phyloP scores from a whole-genome alignment of 768 basidiomycete genomes.

The Trametes cingulata region DNA sequence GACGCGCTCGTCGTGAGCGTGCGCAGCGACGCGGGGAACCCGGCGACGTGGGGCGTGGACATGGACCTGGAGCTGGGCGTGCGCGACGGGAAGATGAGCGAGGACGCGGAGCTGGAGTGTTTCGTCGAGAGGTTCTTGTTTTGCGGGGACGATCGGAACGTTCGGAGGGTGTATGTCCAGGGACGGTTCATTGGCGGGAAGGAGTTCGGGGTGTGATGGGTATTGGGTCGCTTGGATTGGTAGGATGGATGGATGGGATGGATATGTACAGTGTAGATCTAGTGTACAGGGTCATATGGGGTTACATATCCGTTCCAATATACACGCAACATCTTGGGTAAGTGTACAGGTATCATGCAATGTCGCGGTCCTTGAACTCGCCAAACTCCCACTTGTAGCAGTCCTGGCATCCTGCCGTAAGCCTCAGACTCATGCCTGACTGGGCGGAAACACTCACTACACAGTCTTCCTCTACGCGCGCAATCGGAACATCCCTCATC shows the following conservation, averaged over 20 bases:
- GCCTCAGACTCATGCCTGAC: neutral
- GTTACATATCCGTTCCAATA: slow-evolving; percentile 1
- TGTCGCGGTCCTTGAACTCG: slow-evolving; percentile 37
- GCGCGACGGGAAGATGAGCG: slow-evolving; percentile 35
- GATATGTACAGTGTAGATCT: neutral
- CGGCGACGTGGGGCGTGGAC: slow-evolving; percentile 55
- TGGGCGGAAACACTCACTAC: slow-evolving; percentile 41
- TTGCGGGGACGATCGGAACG: slow-evolving; percentile 84
- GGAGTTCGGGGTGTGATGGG: slow-evolving; percentile 26
- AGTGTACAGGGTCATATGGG: slow-evolving; percentile 1
- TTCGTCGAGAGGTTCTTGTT: slow-evolving; percentile 85
- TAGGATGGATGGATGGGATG: neutral
- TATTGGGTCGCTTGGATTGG: neutral
- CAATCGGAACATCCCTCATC: slow-evolving; percentile 52
- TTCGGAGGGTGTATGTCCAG: slow-evolving; percentile 80
- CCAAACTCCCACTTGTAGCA: slow-evolving; percentile 80
- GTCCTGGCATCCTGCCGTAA: slow-evolving; percentile 47
- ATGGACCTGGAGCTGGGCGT: slow-evolving; percentile 31
- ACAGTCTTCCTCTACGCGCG: slow-evolving; percentile 66
- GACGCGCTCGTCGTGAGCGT: slow-evolving; percentile 82
- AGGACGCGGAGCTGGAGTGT: slow-evolving; percentile 46
- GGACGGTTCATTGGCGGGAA: slow-evolving; percentile 77
- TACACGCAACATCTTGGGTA: neutral
- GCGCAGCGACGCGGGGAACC: slow-evolving; percentile 51
- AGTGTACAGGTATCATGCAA: slow-evolving; percentile 12